Conservation (phyloP, 2,329 filamentous ascomycete species). For the Teratosphaeria nubilosa region DNA sequence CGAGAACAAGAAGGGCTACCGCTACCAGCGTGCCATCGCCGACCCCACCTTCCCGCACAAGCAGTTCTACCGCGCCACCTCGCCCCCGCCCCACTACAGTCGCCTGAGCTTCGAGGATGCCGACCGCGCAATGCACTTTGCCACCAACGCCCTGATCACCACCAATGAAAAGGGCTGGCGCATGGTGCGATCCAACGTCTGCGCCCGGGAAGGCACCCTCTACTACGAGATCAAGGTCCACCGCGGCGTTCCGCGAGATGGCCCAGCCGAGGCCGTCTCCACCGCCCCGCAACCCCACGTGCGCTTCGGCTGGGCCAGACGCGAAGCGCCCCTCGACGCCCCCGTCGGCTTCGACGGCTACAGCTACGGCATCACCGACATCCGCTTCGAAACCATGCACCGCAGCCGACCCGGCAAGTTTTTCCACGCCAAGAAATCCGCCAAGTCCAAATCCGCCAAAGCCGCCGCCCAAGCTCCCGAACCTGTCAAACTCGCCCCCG, state of each 20-base stretch:
- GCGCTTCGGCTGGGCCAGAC: conserved; percentile 74
- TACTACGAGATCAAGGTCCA: conserved; percentile 93
- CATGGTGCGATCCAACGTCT: conserved; percentile 82
- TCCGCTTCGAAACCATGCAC: conserved; percentile 82
- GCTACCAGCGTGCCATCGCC: conserved; percentile 83
- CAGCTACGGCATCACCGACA: conserved; percentile 86
- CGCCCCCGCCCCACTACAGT: conserved; percentile 71
- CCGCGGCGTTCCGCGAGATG: conserved; percentile 53
- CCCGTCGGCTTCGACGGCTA: conserved; percentile 85
- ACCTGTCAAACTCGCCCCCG: conserved; percentile 18
- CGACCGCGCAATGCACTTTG: conserved; percentile 72
- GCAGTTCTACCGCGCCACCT: conserved; percentile 81
- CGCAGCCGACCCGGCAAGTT: conserved; percentile 90
- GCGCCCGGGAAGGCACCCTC: conserved; percentile 76
- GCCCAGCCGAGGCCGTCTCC: conserved; percentile 26
- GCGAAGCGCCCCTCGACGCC: conserved; percentile 72
- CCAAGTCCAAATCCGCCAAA: conserved; percentile 29
- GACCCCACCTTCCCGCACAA: conserved; percentile 79
- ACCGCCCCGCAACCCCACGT: conserved; percentile 48
- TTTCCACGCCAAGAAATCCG: conserved; percentile 35
- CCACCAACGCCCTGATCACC: conserved; percentile 59
- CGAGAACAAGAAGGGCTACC: conserved; percentile 62
- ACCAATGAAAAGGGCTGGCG: conserved; percentile 90
- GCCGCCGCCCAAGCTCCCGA: conserved; percentile 43
- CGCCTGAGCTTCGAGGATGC: conserved; percentile 90